phyloP scores from a whole-genome alignment of 176 grass and related monocot species.

The Pontederia paniculata region DNA sequence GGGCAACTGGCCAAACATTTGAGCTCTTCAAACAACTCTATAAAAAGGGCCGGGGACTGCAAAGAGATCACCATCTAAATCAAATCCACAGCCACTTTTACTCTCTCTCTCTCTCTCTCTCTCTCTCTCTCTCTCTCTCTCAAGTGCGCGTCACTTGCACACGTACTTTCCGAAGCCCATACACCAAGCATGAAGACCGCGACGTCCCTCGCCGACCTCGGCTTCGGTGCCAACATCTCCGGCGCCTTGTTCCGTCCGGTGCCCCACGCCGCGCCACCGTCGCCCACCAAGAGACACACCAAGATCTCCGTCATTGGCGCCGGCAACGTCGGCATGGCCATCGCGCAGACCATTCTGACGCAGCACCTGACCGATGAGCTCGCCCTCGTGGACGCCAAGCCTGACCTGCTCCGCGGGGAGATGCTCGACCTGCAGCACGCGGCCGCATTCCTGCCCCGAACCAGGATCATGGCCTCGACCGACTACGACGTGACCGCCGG shows the following conservation, averaged over 20 bases:
- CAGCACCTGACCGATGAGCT: conserved; percentile 71
- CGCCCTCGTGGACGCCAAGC: conserved; percentile 55
- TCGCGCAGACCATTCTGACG: conserved; percentile 81
- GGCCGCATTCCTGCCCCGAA: conserved; percentile 68
- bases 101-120: too few relatives aligned
- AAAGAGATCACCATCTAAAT: too few relatives aligned
- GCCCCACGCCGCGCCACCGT: conserved; percentile 1
- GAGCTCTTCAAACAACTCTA: too few relatives aligned
- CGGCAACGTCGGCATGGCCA: conserved; percentile 90
- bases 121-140: too few relatives aligned
- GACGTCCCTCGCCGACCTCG: conserved; percentile 41
- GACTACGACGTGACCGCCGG: conserved; percentile 28
- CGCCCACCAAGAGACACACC: conserved; percentile 18
- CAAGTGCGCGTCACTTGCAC: too few relatives aligned
- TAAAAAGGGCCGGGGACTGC: too few relatives aligned
- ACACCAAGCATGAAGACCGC: too few relatives aligned
- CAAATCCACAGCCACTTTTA: too few relatives aligned
- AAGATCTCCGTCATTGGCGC: conserved; percentile 62
- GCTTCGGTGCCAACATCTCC: conserved; percentile 33
- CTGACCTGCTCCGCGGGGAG: conserved; percentile 70
- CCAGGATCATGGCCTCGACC: conserved; percentile 32
- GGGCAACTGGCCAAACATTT: too few relatives aligned
- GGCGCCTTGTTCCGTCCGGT: conserved; percentile 33
- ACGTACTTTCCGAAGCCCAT: too few relatives aligned
- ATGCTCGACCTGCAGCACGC: conserved; percentile 91